Conservation (phyloP, 1,284 basidiomycete species). For the Ganoderma lingzhi region DNA sequence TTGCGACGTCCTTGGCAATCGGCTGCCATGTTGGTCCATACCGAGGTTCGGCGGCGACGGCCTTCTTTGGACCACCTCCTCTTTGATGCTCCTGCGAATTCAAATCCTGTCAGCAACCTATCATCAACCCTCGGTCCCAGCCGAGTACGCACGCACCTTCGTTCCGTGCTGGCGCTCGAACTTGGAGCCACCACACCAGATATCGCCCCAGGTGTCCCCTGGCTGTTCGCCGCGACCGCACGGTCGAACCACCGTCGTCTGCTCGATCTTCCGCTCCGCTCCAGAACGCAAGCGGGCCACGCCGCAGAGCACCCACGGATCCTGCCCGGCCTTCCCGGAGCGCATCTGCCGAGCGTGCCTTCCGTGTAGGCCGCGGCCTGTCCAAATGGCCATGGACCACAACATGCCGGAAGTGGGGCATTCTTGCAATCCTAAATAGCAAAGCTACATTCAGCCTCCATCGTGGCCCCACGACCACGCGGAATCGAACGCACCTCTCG, state of each 20-base stretch:
- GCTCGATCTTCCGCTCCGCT: slow-evolving; percentile 92
- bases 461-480: neutral
- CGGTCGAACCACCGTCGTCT: slow-evolving; percentile 92
- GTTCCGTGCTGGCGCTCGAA: slow-evolving; percentile 94
- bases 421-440: slow-evolving; percentile 52
- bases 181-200: slow-evolving; percentile 96
- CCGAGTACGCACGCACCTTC: slow-evolving; percentile 58
- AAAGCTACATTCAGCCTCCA: slow-evolving; percentile 12
- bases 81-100: slow-evolving; percentile 72
- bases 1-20: slow-evolving; percentile 81
- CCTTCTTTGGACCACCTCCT: slow-evolving; percentile 74
- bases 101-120: slow-evolving; percentile 22
- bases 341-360: slow-evolving; percentile 90
- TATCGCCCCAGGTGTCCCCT: slow-evolving; percentile 95
- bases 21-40: slow-evolving; percentile 88
- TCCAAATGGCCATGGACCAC: slow-evolving; percentile 93
- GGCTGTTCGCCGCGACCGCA: slow-evolving; percentile 77
- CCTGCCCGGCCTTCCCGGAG: slow-evolving; percentile 90
- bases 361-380: slow-evolving; percentile 87
- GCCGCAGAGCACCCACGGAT: slow-evolving; percentile 87
- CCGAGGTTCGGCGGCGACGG: slow-evolving; percentile 81
- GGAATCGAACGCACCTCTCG: slow-evolving; percentile 60
- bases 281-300: slow-evolving; percentile 96
- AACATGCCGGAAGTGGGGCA: slow-evolving; percentile 89
- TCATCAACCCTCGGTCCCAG: neutral